phyloP scores from a whole-genome alignment of 2,329 filamentous ascomycete genomes.

The Cordyceps tenuipes region DNA sequence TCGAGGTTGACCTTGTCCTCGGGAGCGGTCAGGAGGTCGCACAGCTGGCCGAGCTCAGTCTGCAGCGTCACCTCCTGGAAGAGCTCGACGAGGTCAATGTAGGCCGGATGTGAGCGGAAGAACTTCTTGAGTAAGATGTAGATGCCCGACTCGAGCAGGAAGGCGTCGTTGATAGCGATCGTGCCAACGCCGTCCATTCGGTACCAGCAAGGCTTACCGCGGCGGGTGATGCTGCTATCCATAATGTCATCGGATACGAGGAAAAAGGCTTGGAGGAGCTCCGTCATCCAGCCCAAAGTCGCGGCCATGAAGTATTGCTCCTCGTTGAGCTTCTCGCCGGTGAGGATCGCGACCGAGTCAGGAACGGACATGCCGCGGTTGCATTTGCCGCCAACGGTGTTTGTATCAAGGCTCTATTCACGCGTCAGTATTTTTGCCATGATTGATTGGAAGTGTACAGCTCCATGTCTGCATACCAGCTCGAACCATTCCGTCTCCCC shows the following conservation, averaged over 20 bases:
- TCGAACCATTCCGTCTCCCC: constrained; percentile 81
- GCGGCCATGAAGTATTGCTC: constrained; percentile 85
- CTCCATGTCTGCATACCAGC: constrained; percentile 46
- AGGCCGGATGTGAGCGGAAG: constrained; percentile 79
- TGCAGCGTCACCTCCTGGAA: constrained; percentile 94
- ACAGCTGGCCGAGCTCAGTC: constrained; percentile 91
- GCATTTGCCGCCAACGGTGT: constrained; percentile 91
- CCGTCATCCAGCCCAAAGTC: constrained; percentile 92
- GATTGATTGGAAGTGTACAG: background rate
- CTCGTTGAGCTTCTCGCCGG: constrained; percentile 60
- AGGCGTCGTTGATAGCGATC: constrained; percentile 96
- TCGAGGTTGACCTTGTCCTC: constrained; percentile 87
- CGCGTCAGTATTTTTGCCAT: background rate
- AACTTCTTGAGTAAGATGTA: constrained; percentile 89
- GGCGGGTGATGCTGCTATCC: constrained; percentile 90
- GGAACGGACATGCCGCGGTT: constrained; percentile 98
- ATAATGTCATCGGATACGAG: constrained; percentile 98
- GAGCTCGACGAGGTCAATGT: constrained; percentile 86
- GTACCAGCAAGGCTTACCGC: constrained; percentile 96
- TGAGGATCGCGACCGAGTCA: constrained; percentile 77
- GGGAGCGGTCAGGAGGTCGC: constrained; percentile 89
- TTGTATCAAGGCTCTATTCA: constrained; percentile 67
- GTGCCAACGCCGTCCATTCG: constrained; percentile 80
- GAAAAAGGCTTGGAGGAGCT: constrained; percentile 98
- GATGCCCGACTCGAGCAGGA: constrained; percentile 88